Base-by-base conservation (phyloP, 306 rosid genomes). In the Lathyrus sativus region DNA sequence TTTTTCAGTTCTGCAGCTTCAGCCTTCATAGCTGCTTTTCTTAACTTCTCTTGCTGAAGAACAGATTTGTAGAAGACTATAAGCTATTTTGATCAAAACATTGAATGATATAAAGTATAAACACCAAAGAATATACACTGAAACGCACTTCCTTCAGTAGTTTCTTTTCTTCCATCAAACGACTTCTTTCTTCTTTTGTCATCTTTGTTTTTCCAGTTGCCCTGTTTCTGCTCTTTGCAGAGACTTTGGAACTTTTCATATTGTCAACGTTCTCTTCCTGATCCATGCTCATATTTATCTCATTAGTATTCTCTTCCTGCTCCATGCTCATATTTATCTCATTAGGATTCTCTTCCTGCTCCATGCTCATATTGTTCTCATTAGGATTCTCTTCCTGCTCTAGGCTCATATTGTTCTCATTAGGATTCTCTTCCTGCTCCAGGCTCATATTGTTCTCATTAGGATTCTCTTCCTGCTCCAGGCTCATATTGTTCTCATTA, bases 1-100 rank as follows among this genome's bases (percentile, higher is more conserved):
- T 82, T 92, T 76, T 82, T 92, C 84, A 83, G 61, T 57, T 88
- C 90, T 53, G 91, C 93, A 28, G 85, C 90, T 82, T 92, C 96
- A 70, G 88, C 91, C 86, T 92, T 92, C 64, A 86, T 82, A 62
- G 91, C 93, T 69, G 77, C 96, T 74, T 81, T 88, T 61, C 74
- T 82, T 80, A 88, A 74, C 85, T 86, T 92, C 71, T 90, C 96
- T 86, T 89, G 88, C 98, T 92, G 84, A 50, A 54, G 58, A 67
- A 71, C 17, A n/a, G 41, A 54, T 49, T 71, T 60, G 22, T 42
- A 50, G 29, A 18, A 50, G 57, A 18, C 57, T 1, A 70, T 67
- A 38, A 82, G 76, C 72, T 54, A 37, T 44, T 68, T 31, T 76
- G 9, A 29, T 35, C 18, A 71, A 31, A 76, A 70, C 71, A 58